phyloP scores from a whole-genome alignment of 768 basidiomycete species.

The Auriscalpium microsporum region DNA sequence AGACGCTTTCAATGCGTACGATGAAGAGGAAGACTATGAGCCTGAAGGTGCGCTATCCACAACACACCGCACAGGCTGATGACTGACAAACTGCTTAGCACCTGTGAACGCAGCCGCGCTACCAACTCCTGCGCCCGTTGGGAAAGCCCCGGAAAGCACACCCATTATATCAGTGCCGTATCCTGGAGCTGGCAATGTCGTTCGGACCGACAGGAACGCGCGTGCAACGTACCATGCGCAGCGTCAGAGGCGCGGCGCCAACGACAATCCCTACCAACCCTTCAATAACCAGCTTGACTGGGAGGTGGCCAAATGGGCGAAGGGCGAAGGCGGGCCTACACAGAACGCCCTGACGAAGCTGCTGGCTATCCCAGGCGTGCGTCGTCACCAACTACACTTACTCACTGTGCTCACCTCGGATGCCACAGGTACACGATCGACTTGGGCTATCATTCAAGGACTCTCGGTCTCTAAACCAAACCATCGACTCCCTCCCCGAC shows the following conservation, averaged over 20 bases:
- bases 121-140: no score
- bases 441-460: constrained; percentile 3
- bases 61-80: neutral
- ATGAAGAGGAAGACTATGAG: neutral
- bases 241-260: no score
- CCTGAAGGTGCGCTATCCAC: neutral
- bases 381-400: neutral
- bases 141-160: no score
- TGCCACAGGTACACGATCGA: neutral
- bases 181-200: neutral
- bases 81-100: neutral
- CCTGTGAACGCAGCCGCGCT: neutral
- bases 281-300: constrained; percentile 8
- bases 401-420: neutral
- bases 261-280: constrained; percentile 7
- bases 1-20: neutral
- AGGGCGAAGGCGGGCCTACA: constrained; percentile 5
- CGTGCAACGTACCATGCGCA: neutral
- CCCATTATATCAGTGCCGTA: no score
- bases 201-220: neutral
- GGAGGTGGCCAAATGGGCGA: constrained; percentile 15
- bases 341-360: constrained; percentile 11
- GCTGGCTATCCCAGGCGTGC: constrained; percentile 7
- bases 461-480: neutral
- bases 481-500: neutral